Evolutionary conservation across 495 filamentous ascomycete genomes (phyloP), one percentile per base, ranked within the genome.

Genomic region (Penicillium malachiteum): DNA sequence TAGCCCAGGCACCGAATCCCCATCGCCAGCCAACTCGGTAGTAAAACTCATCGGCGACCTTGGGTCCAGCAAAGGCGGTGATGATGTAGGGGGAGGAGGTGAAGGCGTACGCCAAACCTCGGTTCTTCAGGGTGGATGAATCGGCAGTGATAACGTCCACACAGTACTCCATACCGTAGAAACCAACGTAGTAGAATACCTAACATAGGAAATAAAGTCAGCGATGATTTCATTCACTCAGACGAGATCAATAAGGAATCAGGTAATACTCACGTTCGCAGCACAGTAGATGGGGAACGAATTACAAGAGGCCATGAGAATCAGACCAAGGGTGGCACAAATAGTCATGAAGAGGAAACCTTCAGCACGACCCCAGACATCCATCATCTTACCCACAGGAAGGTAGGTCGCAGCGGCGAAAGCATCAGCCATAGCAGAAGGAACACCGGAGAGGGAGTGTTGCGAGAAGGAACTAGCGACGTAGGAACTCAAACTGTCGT

Each of bases 301-400:
- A n/a, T 76, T 66, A 45, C 70, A 79, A 4, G 63, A 59, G 9
- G 79, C 78, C 61, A 79, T 71, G 48, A 80, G 57, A 21, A 81
- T 70, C 52, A 80, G 54, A 7, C 71, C 69, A 5, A 78, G 10
- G 1, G 64, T 73, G 0, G 65, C 57, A 48, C 75, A 60, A 4
- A 48, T 32, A 0, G 74, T 52, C 70, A 74, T 71, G 40, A 80
- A 17, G 12, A 63, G 69, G 60, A 86, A 87, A 21, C 75, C 74
- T 33, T 75, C 63, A 60, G 79, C 56, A 62, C 82, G 62, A 54
- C 84, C 86, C 76, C 80, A 88, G 18, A 87, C 66, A 61, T 90
- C 83, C 56, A 88, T 70, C 35, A 86, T 72, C 71, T 89, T 88
- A 39, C 84, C 85, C 13, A 87, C 69, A 1, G 85, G 78, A 40